Evolutionary conservation across 2,329 filamentous ascomycete genomes (phyloP).

Genomic region (Ophiostoma perfectum): DNA sequence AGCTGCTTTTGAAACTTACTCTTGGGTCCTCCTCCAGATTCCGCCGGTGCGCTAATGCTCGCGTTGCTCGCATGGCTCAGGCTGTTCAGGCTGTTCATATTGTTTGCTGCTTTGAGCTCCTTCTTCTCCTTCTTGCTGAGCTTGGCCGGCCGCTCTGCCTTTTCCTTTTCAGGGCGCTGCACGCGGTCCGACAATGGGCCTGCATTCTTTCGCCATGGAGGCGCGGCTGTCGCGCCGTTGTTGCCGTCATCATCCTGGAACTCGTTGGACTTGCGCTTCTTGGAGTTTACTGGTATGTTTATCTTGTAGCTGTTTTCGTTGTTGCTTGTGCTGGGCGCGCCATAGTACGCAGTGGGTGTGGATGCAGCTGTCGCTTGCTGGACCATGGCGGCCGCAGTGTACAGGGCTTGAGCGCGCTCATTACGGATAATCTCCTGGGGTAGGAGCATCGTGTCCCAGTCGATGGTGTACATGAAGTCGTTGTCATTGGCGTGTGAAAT

Average conservation of each 20-base stretch:
- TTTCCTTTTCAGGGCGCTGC: slow-evolving; percentile 31
- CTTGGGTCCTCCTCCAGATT: slow-evolving; percentile 31
- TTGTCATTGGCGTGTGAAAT: slow-evolving; percentile 77
- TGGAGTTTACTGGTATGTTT: slow-evolving; percentile 38
- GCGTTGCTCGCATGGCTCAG: neutral
- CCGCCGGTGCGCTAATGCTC: slow-evolving; percentile 31
- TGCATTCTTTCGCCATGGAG: slow-evolving; percentile 66
- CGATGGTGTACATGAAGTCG: slow-evolving; percentile 63
- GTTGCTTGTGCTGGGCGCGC: slow-evolving; percentile 1
- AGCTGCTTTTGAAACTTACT: slow-evolving; percentile 88
- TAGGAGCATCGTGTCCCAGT: slow-evolving; percentile 79
- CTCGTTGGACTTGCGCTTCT: slow-evolving; percentile 79
- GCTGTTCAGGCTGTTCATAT: slow-evolving; percentile 2
- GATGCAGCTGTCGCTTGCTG: slow-evolving; percentile 17
- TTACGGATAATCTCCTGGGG: slow-evolving; percentile 77
- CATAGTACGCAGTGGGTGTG: slow-evolving; percentile 21
- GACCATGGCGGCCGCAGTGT: slow-evolving; percentile 19
- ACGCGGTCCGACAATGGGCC: slow-evolving; percentile 69
- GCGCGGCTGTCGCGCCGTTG: slow-evolving; percentile 37
- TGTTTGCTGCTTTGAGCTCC: slow-evolving; percentile 13
- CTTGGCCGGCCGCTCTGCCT: slow-evolving; percentile 32
- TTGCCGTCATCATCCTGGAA: slow-evolving; percentile 41
- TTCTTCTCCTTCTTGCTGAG: slow-evolving; percentile 25
- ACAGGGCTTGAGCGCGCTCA: slow-evolving; percentile 47
- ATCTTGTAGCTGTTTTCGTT: neutral